Evolutionary conservation across 225 moss, liverwort and hornwort species (phyloP), one percentile per base, ranked within the genome.

Genomic region (Thuidium tamariscinum): DNA sequence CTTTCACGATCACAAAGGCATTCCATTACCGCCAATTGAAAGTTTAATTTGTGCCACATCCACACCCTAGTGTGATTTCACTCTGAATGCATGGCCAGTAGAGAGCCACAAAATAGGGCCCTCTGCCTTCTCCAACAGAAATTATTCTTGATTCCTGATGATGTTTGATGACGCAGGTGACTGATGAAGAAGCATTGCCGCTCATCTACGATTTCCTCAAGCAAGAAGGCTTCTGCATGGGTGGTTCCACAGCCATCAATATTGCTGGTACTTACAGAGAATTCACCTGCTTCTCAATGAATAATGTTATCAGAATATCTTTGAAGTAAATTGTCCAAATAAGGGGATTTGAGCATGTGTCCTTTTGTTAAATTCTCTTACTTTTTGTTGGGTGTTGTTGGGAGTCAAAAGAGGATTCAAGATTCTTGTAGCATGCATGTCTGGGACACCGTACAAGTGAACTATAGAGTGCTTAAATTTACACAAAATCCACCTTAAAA

Each of bases 191-290:
- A 86, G 93, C 96, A 42, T 90, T 98, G 89, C 97, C 97, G 46
- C 89, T 95, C 80, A 93, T 98, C 82, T 98, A 94, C 37, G 95
- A 96, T 91, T 90, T 98, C 57, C 93, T 98, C 70, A 96, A 96
- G 91, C 96, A 98, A 93, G 97, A 98, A 87, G 97, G 97, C 74
- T 95, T 94, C 80, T 98, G 96, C 91, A 95, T 98, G 93, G 97
- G 97, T 63, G 94, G 91, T 57, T 98, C 97, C 30, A 96, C 96
- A 59, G 97, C 93, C 39, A 94, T 98, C 52, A 98, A 96, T 54
- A 93, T 96, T 30, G 94, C 93, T 56, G 94, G 93, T 95, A 88
- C 21, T 41, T 41, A 39, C 49, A 42, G 39, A 30, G 74, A 12
- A 22, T 26, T 65, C 36, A 8, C 72, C 6, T 65, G 4, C 44